phyloP scores from a whole-genome alignment of 2,329 filamentous ascomycete species.

The Claviceps paspali region DNA sequence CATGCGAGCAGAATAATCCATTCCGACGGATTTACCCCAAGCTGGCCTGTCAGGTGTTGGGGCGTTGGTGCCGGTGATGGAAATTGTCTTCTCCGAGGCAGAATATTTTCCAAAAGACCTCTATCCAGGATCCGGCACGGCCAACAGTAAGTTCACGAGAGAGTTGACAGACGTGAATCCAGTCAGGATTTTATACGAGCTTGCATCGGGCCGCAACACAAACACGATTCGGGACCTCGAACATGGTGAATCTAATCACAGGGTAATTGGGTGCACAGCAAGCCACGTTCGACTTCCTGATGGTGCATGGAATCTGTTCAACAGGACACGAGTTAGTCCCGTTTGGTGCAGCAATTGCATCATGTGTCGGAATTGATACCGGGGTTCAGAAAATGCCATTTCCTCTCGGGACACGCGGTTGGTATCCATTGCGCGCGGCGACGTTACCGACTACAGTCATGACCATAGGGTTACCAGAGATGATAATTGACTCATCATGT shows the following conservation, averaged over 20 bases:
- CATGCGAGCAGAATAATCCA: neutral
- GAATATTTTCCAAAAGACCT: no score
- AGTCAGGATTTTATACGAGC: no score
- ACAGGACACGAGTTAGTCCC: neutral
- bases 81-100: no score
- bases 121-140: no score
- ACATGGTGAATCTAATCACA: no score
- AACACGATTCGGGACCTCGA: neutral
- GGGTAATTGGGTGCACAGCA: no score
- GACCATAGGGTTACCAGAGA: constrained; percentile 29
- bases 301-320: neutral
- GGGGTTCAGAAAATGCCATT: constrained; percentile 9
- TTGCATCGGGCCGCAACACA: neutral
- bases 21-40: no score
- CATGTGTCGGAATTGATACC: neutral
- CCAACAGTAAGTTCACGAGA: no score
- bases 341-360: neutral
- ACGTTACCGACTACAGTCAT: constrained; percentile 11
- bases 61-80: no score
- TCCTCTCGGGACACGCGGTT: constrained; percentile 17
- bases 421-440: constrained; percentile 11
- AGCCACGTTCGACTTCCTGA: neutral
- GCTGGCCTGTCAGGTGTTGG: no score
- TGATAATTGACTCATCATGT: constrained; percentile 22
- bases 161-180: no score